phyloP scores from a whole-genome alignment of 148 eudicot species.

The Chenopodium formosanum region DNA sequence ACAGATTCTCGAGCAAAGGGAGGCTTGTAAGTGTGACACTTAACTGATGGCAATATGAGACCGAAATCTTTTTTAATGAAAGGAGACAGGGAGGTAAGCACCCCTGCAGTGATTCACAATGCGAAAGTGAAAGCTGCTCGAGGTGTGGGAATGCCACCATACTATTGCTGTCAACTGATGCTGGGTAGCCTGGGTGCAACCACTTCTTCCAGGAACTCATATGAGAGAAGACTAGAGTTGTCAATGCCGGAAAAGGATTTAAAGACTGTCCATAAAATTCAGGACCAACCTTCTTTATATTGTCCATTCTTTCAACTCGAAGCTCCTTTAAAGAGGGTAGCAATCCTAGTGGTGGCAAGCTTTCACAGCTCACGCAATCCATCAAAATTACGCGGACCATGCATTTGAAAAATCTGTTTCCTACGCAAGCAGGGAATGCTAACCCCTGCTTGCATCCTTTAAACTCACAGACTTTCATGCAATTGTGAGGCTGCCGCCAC shows the following conservation, averaged over 20 bases:
- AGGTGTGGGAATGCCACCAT: background rate
- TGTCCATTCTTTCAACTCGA: background rate
- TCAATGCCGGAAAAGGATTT: background rate
- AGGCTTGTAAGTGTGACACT: background rate
- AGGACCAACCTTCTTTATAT: background rate
- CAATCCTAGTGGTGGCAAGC: constrained; percentile 1
- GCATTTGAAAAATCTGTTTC: background rate
- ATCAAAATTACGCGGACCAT: background rate
- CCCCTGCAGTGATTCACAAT: background rate
- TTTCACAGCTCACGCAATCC: background rate
- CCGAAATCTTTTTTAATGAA: background rate
- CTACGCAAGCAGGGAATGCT: background rate
- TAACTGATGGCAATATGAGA: background rate
- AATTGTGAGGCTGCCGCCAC: background rate
- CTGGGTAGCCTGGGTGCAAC: background rate
- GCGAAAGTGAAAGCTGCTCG: background rate
- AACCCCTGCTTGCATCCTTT: background rate
- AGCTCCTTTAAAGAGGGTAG: background rate
- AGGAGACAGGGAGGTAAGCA: background rate
- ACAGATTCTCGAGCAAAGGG: background rate
- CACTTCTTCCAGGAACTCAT: background rate
- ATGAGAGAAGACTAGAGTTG: background rate
- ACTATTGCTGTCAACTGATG: background rate
- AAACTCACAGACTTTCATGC: background rate
- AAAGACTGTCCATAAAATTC: background rate